Percentiles rank a stretch among this genome's conserved stretches.
Conservation (phyloP, 1,139 yeast species). For the Diutina rugosa region DNA sequence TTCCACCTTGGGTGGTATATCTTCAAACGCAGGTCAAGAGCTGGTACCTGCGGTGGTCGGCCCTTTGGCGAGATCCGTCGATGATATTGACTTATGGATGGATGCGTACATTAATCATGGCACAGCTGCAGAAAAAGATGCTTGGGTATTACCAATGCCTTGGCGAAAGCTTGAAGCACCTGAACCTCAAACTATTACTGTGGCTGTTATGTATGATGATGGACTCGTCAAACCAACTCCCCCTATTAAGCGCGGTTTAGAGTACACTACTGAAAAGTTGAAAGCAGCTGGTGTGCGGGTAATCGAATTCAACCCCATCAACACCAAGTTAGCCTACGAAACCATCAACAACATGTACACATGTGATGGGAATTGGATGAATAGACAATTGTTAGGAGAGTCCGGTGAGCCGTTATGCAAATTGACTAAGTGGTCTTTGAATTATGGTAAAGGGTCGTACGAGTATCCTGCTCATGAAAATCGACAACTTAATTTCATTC, state of each 20-base stretch:
- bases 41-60: constrained; percentile 49
- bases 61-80: constrained; percentile 47
- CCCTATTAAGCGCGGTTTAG: constrained; percentile 8
- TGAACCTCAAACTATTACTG: constrained; percentile 31
- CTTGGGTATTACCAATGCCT: constrained; percentile 6
- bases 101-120: constrained; percentile 44
- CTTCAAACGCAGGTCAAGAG: constrained; percentile 34
- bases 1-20: constrained; percentile 35
- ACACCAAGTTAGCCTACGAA: constrained; percentile 24
- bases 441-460: constrained; percentile 28
- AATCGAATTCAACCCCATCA: constrained; percentile 35
- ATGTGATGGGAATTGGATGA: constrained; percentile 50
- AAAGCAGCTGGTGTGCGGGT: constrained; percentile 7
- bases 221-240: constrained; percentile 9
- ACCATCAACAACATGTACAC: constrained; percentile 36
- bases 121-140: constrained; percentile 9
- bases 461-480: constrained; percentile 29
- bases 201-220: constrained; percentile 29
- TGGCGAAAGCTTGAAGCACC: constrained; percentile 18
- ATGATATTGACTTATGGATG: constrained; percentile 54
- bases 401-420: constrained; percentile 55
- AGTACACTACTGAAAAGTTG: constrained; percentile 6
- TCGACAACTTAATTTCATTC: constrained; percentile 31
- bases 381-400: constrained; percentile 32
- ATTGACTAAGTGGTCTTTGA: constrained; percentile 45